Base-by-base conservation (phyloP, 352 stramenopile species). In the Globisporangium lucens region DNA sequence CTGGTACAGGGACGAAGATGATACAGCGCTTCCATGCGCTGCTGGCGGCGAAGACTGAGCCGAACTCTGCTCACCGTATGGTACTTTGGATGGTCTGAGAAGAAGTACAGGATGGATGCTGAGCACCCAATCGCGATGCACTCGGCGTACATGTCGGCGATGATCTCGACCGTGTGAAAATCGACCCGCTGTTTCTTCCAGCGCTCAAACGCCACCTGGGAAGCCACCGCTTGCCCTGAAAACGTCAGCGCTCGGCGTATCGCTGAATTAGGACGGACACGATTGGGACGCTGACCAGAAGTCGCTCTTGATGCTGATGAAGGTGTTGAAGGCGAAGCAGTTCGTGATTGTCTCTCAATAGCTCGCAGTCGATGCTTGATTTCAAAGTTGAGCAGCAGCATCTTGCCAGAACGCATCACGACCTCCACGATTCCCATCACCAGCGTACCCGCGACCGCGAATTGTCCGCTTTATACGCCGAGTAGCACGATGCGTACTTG, bases 91-190 rank as follows among this genome's bases (percentile, higher is more conserved):
- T 84, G 75, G 0, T 53, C 55, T 6, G 62, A 69, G 43, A 70
- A 81, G 62, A 79, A 85, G 56, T 73, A 76, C 8, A 82, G 57
- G 10, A 83, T 78, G n/a, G 69, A 80, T 58, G 75, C 63, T 4
- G 78, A 83, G 65, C 76, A 86, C 0, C 69, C 76, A 30, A 83
- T 81, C 0, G 78, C 72, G 36, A 86, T 79, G 41, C 83, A 80
- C 63, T 86, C 78, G 33, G 78, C 72, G 36, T 78, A 79, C 76
- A 86, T 86, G 43, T 83, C 75, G 12, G 78, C 68, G 24, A 74
- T 77, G 12, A 72, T 10, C 49, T 86, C 78, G 0, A 74, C 72
- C 6, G 75, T 73, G 30, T 83, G 67, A 22, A 76, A 74, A 1
- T 65, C 57, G 1, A 82, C 29, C 4, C 70, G 46, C 5, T 69